These are phyloP conservation scores for Saccharomycopsis synnaedendra DNA, from an alignment of 805 yeast species.

Conservation along the genomic window DNA sequence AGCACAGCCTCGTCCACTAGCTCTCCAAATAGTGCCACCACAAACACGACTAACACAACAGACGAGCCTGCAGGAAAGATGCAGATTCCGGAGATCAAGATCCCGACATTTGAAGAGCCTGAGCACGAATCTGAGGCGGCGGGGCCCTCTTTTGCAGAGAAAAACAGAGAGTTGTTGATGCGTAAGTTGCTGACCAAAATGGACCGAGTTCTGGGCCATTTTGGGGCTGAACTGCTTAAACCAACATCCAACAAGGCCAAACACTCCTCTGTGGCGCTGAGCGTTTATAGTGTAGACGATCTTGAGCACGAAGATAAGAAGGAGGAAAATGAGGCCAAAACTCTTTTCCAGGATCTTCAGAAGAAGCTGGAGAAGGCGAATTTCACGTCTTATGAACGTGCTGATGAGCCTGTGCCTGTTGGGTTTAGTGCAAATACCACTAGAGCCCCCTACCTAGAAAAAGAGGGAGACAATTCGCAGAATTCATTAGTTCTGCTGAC, in stretches of 20 bases:
- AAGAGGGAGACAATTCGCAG: too few species aligned
- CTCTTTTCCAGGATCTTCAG: constrained; percentile 3
- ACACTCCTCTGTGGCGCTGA: constrained; percentile 12
- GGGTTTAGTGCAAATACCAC: constrained; percentile 5
- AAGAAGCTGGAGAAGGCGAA: background rate
- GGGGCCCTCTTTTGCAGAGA: constrained; percentile 5
- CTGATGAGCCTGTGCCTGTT: background rate
- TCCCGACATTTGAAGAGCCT: background rate
- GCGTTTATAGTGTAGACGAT: constrained; percentile 12
- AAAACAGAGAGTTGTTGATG: constrained; percentile 13
- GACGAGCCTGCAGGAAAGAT: background rate
- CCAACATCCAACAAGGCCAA: constrained; percentile 1
- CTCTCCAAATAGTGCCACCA: background rate
- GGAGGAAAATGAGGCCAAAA: background rate
- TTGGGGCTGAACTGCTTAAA: constrained; percentile 2
- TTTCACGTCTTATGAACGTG: background rate
- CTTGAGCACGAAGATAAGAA: constrained; percentile 3
- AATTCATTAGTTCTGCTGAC: background rate
- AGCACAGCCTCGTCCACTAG: background rate
- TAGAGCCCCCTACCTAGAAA: background rate
- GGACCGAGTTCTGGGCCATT: constrained; percentile 15
- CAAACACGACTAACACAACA: background rate
- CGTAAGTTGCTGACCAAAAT: constrained; percentile 15
- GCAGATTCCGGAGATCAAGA: background rate
- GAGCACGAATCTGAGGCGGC: background rate